phyloP scores from a whole-genome alignment of 1,284 basidiomycete species.

The Hypsizygus ulmarius region DNA sequence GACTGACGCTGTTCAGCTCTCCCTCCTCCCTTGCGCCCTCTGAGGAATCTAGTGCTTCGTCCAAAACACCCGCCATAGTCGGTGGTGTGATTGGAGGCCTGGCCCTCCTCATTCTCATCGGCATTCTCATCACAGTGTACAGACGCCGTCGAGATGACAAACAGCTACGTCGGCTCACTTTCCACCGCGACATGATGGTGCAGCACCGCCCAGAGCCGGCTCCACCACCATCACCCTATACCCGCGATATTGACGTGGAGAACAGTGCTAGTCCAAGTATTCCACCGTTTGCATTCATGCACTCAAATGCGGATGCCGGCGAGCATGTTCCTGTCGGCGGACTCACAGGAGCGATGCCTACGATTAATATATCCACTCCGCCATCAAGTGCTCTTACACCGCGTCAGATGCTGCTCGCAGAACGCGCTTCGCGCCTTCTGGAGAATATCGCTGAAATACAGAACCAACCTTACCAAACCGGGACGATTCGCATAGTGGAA shows the following conservation, averaged over 20 bases:
- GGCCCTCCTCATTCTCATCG: slow-evolving; percentile 10
- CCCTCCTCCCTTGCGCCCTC: not conserved
- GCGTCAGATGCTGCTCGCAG: slow-evolving; percentile 10
- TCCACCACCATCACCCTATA: not conserved
- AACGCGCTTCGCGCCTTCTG: slow-evolving; percentile 10
- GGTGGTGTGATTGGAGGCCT: slow-evolving; percentile 14
- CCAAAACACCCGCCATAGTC: slow-evolving; percentile 10
- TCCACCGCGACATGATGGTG: slow-evolving; percentile 19
- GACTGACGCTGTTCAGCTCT: not conserved
- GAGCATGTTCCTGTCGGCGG: too few species aligned
- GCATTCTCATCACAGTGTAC: slow-evolving; percentile 6
- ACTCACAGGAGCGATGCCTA: too few species aligned
- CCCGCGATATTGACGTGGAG: slow-evolving; percentile 8
- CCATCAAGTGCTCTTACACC: too few species aligned
- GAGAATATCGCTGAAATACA: slow-evolving; percentile 14
- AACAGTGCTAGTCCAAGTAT: slow-evolving; percentile 3
- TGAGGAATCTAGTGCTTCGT: not conserved
- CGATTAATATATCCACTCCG: too few species aligned
- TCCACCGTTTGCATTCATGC: slow-evolving; percentile 1
- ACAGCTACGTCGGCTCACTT: slow-evolving; percentile 11
- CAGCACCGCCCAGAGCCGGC: slow-evolving; percentile 8
- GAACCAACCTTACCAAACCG: slow-evolving; percentile 6
- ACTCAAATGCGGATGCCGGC: too few species aligned
- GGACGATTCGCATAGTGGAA: slow-evolving; percentile 9
- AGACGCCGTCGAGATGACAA: slow-evolving; percentile 8